Evolutionary conservation across 208 protist species (phyloP), one percentile per base, ranked within the genome.

Genomic region (Trypanosomatidae sp.): DNA sequence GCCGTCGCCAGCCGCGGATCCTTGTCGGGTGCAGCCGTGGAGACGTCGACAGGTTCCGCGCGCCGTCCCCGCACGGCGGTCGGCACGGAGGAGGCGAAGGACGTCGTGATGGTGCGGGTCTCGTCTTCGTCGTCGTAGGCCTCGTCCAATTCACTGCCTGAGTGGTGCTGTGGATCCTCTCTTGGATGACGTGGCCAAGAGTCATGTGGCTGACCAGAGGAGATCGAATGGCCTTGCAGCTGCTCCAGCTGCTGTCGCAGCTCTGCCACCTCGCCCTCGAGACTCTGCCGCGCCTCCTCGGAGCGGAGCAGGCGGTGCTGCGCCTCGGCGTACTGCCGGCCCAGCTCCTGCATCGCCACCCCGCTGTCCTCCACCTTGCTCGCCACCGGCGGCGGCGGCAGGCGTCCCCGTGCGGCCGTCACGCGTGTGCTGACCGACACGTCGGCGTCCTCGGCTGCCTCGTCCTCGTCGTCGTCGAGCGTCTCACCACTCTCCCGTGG

Each of bases 251-350:
- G 19, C 12, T n/a, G 36, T 22, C 70, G 69, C 64, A 82, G 73
- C 62, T 76, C 73, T 43, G 50, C 66, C 59, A 91, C 60, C 66
- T 89, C 87, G 0, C 39, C 50, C 73, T 89, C 79, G n/a, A 89
- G 76, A 25, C 39, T 56, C 41, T 67, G 60, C 3, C 80, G 66
- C 1, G 75, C 71, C 49, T 84, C 87, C 65, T 87, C 79, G 0
- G 84, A 80, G 33, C 56, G 66, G 47, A 71, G 62, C 0, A 86
- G 82, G 0, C 77, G 75, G 41, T 86, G 80, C 58, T 85, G 79
- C 3, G 80, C 81, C 19, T 84, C 82, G 39, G 82, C 85, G 73
- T 83, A 87, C 64, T 78, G 72, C 36, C 81, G 73, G 2, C 80
- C 79, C 25, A 88, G 52, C 46, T 79, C 69, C 65, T 87, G 70